Conservation (phyloP, 2,329 filamentous ascomycete genomes). For the Apiospora sp. region DNA sequence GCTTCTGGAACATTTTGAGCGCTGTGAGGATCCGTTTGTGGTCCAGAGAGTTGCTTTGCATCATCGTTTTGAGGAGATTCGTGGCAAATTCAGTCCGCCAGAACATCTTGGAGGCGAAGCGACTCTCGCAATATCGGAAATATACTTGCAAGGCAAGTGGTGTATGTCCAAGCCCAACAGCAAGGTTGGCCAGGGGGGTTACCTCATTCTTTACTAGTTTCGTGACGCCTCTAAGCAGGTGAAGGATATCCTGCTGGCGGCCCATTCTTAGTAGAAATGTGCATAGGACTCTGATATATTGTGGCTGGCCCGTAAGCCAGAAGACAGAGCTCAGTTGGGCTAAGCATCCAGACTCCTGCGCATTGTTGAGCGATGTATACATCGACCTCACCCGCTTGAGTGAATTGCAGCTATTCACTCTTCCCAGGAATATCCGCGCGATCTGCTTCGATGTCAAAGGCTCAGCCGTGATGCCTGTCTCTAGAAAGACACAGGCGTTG, state of each 20-base stretch:
- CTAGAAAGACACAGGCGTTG: conserved; percentile 34
- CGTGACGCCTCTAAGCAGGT: conserved; percentile 32
- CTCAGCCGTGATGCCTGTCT: conserved; percentile 29
- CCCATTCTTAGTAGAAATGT: conserved; percentile 36
- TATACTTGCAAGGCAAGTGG: conserved; percentile 37
- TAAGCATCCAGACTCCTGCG: conserved; percentile 28
- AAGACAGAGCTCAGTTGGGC: conserved; percentile 29
- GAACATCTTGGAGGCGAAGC: conserved; percentile 26
- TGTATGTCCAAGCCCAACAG: conserved; percentile 35
- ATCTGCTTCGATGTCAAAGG: conserved; percentile 35
- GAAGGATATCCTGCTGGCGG: conserved; percentile 35
- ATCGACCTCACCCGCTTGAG: conserved; percentile 26
- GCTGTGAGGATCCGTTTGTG: conserved; percentile 28
- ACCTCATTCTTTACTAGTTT: conserved; percentile 29
- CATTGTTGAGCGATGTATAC: conserved; percentile 11
- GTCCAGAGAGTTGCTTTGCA: conserved; percentile 25
- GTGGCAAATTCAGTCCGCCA: conserved; percentile 36
- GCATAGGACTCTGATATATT: conserved; percentile 32
- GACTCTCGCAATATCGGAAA: conserved; percentile 30
- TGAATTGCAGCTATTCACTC: conserved; percentile 30
- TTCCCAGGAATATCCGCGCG: conserved; percentile 37
- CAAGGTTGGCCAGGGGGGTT: conserved; percentile 33
- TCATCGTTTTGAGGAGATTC: conserved; percentile 33
- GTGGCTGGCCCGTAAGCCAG: conserved; percentile 35
- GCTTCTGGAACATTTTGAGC: conserved; percentile 29